Conservation (phyloP, 176 grass and related monocot genomes). For the Thinopyrum elongatum region DNA sequence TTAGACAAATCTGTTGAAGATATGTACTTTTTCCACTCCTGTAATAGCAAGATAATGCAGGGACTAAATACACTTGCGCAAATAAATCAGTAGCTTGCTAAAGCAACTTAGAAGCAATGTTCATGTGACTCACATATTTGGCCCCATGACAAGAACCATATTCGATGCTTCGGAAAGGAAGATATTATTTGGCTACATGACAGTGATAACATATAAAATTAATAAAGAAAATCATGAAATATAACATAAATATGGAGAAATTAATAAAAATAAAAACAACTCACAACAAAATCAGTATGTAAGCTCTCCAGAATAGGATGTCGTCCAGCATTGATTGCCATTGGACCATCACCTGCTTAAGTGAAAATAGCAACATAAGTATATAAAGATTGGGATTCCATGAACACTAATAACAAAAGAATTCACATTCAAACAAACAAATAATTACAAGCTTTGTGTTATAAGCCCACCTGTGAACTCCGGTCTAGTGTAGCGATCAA, state of each 20-base stretch:
- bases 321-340: slow-evolving; percentile 91
- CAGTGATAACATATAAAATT: slow-evolving; percentile 15
- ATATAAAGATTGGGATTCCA: slow-evolving; percentile 4
- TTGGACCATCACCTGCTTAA: slow-evolving; percentile 77
- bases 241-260: slow-evolving; percentile 21
- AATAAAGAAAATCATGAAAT: slow-evolving; percentile 30
- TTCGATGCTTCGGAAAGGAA: slow-evolving; percentile 98
- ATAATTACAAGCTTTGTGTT: neutral
- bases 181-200: slow-evolving; percentile 79
- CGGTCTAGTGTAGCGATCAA: slow-evolving; percentile 77
- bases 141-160: slow-evolving; percentile 92
- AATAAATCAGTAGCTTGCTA: slow-evolving; percentile 19
- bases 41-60: slow-evolving; percentile 34
- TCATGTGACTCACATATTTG: slow-evolving; percentile 79
- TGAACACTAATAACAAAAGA: neutral
- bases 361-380: slow-evolving; percentile 19
- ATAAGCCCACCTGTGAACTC: slow-evolving; percentile 71
- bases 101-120: slow-evolving; percentile 29
- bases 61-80: slow-evolving; percentile 27
- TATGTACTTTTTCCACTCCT: slow-evolving; percentile 99
- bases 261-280: slow-evolving; percentile 14
- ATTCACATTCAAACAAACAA: slow-evolving; percentile 4
- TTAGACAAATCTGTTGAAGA: slow-evolving; percentile 97
- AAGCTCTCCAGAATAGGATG: slow-evolving; percentile 94
- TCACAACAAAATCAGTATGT: slow-evolving; percentile 82